Percentiles rank a stretch among this genome's conserved stretches.
phyloP scores from a whole-genome alignment of 2,329 filamentous ascomycete genomes.

The Byssochlamys sp. region DNA sequence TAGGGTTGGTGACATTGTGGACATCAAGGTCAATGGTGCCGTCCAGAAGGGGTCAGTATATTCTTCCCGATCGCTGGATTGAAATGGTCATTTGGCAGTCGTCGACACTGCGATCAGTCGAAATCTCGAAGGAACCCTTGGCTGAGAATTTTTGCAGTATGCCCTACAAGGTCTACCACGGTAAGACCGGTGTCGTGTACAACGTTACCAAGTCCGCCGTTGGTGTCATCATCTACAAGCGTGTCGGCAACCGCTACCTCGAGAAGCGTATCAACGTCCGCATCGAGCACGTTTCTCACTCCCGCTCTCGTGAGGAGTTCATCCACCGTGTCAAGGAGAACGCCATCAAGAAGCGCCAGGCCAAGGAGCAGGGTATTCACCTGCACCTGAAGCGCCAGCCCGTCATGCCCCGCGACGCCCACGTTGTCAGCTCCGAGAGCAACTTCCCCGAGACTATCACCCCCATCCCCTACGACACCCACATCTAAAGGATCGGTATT shows the following conservation, averaged over 20 bases:
- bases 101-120: constrained; percentile 1
- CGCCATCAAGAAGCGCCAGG: constrained; percentile 82
- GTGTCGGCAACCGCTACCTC: constrained; percentile 98
- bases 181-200: constrained; percentile 96
- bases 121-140: constrained; percentile 10
- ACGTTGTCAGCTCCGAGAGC: constrained; percentile 69
- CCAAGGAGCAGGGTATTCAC: constrained; percentile 77
- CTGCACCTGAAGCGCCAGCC: constrained; percentile 91
- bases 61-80: constrained; percentile 8
- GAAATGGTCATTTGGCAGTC: neutral
- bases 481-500: constrained; percentile 60
- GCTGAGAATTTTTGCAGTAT: constrained; percentile 52
- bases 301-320: constrained; percentile 94
- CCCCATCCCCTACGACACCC: constrained; percentile 93
- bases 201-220: constrained; percentile 98
- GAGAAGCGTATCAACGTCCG: constrained; percentile 99
- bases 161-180: constrained; percentile 99
- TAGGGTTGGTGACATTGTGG: constrained; percentile 95
- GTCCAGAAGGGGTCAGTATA: constrained; percentile 85
- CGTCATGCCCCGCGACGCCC: constrained; percentile 65
- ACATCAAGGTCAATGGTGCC: constrained; percentile 97
- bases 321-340: constrained; percentile 92
- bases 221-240: constrained; percentile 98
- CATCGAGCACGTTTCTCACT: constrained; percentile 91
- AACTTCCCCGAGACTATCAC: constrained; percentile 84